Conservation (phyloP, 2,329 filamentous ascomycete species). For the Calonectria pauciramosa region DNA sequence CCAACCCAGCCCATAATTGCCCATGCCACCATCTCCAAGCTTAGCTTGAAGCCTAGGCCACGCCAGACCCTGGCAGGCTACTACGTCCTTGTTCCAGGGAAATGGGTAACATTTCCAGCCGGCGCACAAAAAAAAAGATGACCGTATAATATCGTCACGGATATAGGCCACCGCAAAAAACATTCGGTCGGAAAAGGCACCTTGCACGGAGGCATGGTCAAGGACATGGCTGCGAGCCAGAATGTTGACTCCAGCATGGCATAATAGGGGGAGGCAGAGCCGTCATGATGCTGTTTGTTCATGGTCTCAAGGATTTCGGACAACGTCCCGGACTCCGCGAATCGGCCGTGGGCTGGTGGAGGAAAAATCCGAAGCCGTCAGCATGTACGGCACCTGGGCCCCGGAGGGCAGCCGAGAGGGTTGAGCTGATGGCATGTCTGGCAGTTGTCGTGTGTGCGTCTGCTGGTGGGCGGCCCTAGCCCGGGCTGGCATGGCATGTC, state of each 20-base stretch:
- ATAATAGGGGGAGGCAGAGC: constrained; percentile 9
- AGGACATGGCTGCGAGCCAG: constrained; percentile 1
- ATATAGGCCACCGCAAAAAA: constrained; percentile 1
- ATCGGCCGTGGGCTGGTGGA: constrained; percentile 18
- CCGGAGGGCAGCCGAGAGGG: constrained; percentile 36
- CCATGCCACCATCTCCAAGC: constrained; percentile 16
- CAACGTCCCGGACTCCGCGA: constrained; percentile 20
- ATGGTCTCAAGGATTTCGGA: constrained; percentile 23
- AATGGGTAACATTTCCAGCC: not conserved
- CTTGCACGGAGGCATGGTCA: not conserved
- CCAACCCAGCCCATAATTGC: constrained; percentile 9
- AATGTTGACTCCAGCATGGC: not conserved
- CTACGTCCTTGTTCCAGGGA: constrained; percentile 4
- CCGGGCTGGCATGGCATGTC: constrained; percentile 40
- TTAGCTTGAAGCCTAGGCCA: constrained; percentile 17
- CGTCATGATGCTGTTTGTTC: constrained; percentile 1
- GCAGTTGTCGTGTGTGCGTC: constrained; percentile 21
- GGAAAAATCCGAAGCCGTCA: constrained; percentile 21
- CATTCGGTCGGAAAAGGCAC: constrained; percentile 1
- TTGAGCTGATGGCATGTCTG: constrained; percentile 25
- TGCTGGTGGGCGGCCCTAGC: constrained; percentile 26
- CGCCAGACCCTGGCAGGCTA: constrained; percentile 20
- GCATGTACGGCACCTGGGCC: constrained; percentile 26
- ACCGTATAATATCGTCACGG: constrained; percentile 3
- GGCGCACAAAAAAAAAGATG: not conserved